Conservation (phyloP, 2,329 filamentous ascomycete species). For the Dothistroma septosporum region DNA sequence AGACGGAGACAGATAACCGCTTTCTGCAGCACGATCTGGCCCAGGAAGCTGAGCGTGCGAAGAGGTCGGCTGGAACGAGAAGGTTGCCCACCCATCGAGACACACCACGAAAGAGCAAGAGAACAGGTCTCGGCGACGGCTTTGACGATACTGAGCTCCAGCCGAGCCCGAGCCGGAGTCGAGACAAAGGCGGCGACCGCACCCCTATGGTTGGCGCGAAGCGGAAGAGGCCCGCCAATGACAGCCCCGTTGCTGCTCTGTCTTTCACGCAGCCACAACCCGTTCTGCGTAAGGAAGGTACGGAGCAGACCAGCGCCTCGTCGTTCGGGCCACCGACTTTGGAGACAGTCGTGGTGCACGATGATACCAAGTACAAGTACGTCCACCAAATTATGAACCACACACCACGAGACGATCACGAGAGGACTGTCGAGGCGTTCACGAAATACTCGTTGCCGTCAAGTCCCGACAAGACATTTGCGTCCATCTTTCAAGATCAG, state of each 20-base stretch:
- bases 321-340: slow-evolving; percentile 10
- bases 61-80: slow-evolving; percentile 39
- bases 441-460: slow-evolving; percentile 63
- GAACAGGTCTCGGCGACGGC: slow-evolving; percentile 55
- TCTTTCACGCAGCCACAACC: slow-evolving; percentile 27
- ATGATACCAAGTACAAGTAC: slow-evolving; percentile 34
- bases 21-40: slow-evolving; percentile 69
- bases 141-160: slow-evolving; percentile 66
- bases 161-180: slow-evolving; percentile 40
- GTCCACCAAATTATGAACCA: slow-evolving; percentile 64
- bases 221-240: slow-evolving; percentile 60
- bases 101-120: slow-evolving; percentile 29
- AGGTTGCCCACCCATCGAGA: slow-evolving; percentile 15
- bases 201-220: slow-evolving; percentile 64
- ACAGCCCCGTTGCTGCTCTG: slow-evolving; percentile 60
- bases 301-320: slow-evolving; percentile 13
- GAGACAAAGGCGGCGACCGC: slow-evolving; percentile 45
- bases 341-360: slow-evolving; percentile 1
- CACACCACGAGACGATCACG: slow-evolving; percentile 50
- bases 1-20: slow-evolving; percentile 63
- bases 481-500: slow-evolving; percentile 63
- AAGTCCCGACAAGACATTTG: slow-evolving; percentile 57
- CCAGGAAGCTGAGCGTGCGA: slow-evolving; percentile 55
- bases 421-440: slow-evolving; percentile 64
- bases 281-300: slow-evolving; percentile 22